A percentile compares a stretch with the other conserved stretches of the same genome.
Conservation (phyloP, 2,329 filamentous ascomycete species). For the Aspergillus caelatus region DNA sequence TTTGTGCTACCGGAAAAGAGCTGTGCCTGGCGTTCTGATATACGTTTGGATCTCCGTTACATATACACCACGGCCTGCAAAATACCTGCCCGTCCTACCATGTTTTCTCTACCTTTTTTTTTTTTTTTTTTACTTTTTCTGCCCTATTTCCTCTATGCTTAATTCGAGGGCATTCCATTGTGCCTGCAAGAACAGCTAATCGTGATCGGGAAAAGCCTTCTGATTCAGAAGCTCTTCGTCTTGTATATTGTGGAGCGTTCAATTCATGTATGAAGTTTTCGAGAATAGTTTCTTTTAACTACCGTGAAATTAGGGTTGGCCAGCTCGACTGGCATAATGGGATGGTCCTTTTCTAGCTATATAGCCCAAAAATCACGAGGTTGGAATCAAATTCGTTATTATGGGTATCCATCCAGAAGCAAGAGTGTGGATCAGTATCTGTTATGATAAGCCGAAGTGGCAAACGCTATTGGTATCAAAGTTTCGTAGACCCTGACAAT, state of each 20-base stretch:
- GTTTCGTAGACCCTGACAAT: background rate
- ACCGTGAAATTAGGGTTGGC: background rate
- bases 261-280: conserved; percentile 22
- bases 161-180: background rate
- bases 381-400: background rate
- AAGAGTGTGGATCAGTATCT: background rate
- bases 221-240: background rate
- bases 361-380: background rate
- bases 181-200: conserved; percentile 1
- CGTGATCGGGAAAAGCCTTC: background rate
- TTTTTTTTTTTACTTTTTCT: conserved; percentile 1
- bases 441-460: conserved; percentile 1
- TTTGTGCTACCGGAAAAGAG: conserved; percentile 10
- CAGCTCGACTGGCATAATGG: background rate
- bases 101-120: background rate
- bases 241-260: conserved; percentile 22
- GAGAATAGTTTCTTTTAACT: conserved; percentile 17
- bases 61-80: conserved; percentile 10
- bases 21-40: conserved; percentile 20
- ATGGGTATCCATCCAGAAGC: background rate
- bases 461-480: background rate
- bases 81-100: conserved; percentile 5
- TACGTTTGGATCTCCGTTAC: conserved; percentile 15
- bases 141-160: background rate
- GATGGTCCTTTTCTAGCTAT: background rate